Evolutionary conservation across 1,139 yeast species (phyloP).

Genomic region (Tardiomyces blankii): DNA sequence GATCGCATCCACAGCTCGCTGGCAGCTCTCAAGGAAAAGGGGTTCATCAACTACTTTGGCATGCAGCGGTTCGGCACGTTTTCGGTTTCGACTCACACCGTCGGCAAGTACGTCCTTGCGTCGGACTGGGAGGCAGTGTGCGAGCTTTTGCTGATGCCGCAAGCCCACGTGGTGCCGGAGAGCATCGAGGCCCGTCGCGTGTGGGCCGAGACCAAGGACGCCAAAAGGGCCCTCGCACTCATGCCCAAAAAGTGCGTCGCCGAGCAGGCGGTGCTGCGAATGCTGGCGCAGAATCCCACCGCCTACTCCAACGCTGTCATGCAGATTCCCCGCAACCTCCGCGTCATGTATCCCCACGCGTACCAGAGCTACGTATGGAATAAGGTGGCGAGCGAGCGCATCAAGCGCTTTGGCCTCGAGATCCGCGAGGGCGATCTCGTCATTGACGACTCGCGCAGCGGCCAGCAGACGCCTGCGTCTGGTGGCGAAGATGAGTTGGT

Average conservation of each 20-base stretch:
- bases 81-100: constrained; percentile 77
- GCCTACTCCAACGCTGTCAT: constrained; percentile 68
- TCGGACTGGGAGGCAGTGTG: constrained; percentile 75
- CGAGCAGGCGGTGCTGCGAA: constrained; percentile 59
- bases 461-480: constrained; percentile 7
- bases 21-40: constrained; percentile 47
- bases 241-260: constrained; percentile 90
- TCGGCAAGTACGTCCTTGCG: constrained; percentile 63
- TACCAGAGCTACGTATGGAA: constrained; percentile 97
- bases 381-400: constrained; percentile 65
- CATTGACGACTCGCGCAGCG: constrained; percentile 27
- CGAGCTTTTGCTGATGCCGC: constrained; percentile 71
- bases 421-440: constrained; percentile 82
- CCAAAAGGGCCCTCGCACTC: constrained; percentile 47
- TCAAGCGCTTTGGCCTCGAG: constrained; percentile 56
- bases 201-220: constrained; percentile 70
- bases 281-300: constrained; percentile 37
- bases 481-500: constrained; percentile 41
- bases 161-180: constrained; percentile 71
- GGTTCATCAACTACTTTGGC: constrained; percentile 90
- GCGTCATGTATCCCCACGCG: constrained; percentile 95
- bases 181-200: constrained; percentile 70
- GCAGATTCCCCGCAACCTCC: constrained; percentile 83
- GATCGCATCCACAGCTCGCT: constrained; percentile 39
- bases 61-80: constrained; percentile 98